These are phyloP conservation scores for Circinella umbellata DNA, from an alignment of 371 early-diverging fungal species.

Conservation along the genomic window DNA sequence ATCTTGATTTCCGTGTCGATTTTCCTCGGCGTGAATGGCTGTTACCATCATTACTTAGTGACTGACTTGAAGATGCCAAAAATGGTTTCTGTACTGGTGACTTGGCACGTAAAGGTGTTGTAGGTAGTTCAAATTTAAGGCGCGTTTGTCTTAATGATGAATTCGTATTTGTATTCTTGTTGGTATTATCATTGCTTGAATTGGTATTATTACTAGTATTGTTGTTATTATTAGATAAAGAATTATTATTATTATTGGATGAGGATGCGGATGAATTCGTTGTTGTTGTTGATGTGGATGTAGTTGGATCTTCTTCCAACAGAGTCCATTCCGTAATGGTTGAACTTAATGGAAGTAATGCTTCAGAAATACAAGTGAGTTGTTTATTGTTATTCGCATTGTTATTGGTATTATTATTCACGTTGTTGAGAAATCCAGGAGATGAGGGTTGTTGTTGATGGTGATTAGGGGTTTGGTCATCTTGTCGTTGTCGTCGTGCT, in stretches of 20 bases:
- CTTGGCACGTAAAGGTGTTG: slow-evolving; percentile 18
- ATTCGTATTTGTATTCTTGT: neutral
- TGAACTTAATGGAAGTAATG: neutral
- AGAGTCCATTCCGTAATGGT: slow-evolving; percentile 3
- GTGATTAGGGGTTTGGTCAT: slow-evolving; percentile 7
- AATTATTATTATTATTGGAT: too few relatives aligned
- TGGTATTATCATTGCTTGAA: neutral
- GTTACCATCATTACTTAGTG: neutral
- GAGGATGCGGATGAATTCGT: neutral
- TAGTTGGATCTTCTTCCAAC: neutral
- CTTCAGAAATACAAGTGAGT: neutral
- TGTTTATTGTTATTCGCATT: neutral
- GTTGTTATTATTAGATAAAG: too few relatives aligned
- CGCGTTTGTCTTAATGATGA: slow-evolving; percentile 20
- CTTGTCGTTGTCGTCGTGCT: slow-evolving; percentile 24
- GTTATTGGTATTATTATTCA: neutral
- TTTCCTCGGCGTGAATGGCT: slow-evolving; percentile 7
- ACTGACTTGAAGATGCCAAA: slow-evolving; percentile 8
- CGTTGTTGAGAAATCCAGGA: neutral
- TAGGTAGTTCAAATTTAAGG: slow-evolving; percentile 29
- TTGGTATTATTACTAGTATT: neutral
- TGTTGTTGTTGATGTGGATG: neutral
- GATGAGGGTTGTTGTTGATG: slow-evolving; percentile 11
- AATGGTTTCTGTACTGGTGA: slow-evolving; percentile 15
- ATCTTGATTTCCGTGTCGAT: slow-evolving; percentile 22